Evolutionary conservation across 2,329 filamentous ascomycete species (phyloP).

Genomic region (Aspergillus costaricaensis): DNA sequence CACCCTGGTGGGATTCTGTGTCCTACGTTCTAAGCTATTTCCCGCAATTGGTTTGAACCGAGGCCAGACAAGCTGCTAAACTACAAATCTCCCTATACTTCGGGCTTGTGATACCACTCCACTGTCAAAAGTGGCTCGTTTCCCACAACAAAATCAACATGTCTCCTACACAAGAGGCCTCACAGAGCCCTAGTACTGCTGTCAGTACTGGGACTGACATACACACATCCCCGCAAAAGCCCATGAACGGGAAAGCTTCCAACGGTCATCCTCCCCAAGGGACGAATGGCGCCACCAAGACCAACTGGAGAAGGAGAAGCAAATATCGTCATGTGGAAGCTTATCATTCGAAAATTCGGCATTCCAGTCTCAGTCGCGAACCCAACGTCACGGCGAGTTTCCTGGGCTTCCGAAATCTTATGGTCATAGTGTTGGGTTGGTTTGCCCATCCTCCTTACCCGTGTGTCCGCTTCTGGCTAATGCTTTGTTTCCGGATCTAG

Average conservation of each 20-base stretch:
- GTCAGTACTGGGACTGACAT: constrained; percentile 28
- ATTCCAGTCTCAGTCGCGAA: constrained; percentile 86
- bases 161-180: not conserved
- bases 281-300: constrained; percentile 20
- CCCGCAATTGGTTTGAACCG: constrained; percentile 24
- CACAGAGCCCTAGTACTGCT: constrained; percentile 1
- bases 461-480: constrained; percentile 10
- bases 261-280: constrained; percentile 7
- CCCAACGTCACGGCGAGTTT: constrained; percentile 75
- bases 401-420: constrained; percentile 90
- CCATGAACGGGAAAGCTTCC: constrained; percentile 16
- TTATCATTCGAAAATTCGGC: constrained; percentile 70
- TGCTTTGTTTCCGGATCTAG: constrained; percentile 47
- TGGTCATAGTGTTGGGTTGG: constrained; percentile 87
- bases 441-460: constrained; percentile 4
- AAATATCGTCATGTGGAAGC: constrained; percentile 94
- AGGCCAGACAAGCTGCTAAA: constrained; percentile 1
- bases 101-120: not conserved
- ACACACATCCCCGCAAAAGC: constrained; percentile 16
- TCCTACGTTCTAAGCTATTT: constrained; percentile 15
- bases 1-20: constrained; percentile 10
- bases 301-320: constrained; percentile 43
- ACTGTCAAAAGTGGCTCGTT: not conserved
- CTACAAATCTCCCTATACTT: not conserved
- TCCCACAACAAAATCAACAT: not conserved